Evolutionary conservation across 345 rosid genomes (phyloP), one percentile per base, ranked within the genome.

Genomic region (Eutrema yunnanense): DNA sequence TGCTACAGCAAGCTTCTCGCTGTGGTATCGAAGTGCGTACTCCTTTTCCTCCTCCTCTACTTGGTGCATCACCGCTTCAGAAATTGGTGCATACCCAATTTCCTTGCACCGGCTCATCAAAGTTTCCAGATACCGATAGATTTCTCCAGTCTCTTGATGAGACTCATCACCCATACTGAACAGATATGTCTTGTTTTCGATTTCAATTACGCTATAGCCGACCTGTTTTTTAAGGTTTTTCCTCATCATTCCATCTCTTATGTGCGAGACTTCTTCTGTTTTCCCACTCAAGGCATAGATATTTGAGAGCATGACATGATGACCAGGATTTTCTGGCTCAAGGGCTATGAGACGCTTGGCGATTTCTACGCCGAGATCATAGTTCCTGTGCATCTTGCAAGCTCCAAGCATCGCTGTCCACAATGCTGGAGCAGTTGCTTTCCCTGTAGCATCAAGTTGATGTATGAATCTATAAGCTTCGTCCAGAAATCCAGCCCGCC

Each of bases 381-480:
- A 83, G 75, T 85, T 80, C 82, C 85, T 90, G 57, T 92, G 97
- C 90, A 90, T 85, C 86, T 92, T 92, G 74, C 98, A 92, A 53
- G 98, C 96, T 69, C 98, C 98, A 30, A 92, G 96, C 90, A 92
- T 84, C 1, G 98, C 96, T 19, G 93, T 90, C 97, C 92, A 88
- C 48, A 92, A 83, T 19, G 98, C 96, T 3, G 93, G 89, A 52
- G 84, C 82, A 49, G 80, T 83, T 55, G 77, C 78, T 54, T 65
- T 48, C 48, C 81, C 84, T 48, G 48, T 36, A 50, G 73, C 83
- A 69, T 82, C 77, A 41, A 66, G 73, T 69, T 86, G 69, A 30
- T 59, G 78, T 65, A 88, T 78, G 41, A 86, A 88, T 8, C 52
- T 65, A 74, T 85, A 85, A 26, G 97, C 96, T 78, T 90, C 92